These are phyloP conservation scores for Climacium dendroides DNA, from an alignment of 225 moss, liverwort and hornwort genomes.

Conservation along the genomic window DNA sequence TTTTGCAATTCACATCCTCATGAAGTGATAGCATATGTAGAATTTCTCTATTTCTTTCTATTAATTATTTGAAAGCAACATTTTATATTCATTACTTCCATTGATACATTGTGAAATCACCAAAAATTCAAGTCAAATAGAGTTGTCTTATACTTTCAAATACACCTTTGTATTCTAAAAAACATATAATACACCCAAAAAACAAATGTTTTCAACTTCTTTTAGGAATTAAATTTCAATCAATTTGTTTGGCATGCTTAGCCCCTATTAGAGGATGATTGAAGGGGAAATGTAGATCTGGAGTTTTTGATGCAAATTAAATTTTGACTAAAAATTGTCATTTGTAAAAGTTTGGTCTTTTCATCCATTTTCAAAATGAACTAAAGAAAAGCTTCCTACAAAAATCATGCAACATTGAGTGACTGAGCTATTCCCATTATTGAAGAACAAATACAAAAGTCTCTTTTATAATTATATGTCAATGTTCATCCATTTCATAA, in stretches of 20 bases:
- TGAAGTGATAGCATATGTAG: neutral
- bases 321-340: fast-evolving
- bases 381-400: fast-evolving
- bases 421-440: neutral
- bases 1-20: neutral
- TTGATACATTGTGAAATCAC: neutral
- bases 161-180: neutral
- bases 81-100: neutral
- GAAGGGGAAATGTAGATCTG: fast-evolving
- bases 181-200: neutral
- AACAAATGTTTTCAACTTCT: neutral
- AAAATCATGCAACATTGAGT: neutral
- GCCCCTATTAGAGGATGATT: neutral
- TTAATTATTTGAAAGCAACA: neutral
- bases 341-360: neutral
- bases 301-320: neutral
- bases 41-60: neutral
- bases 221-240: neutral
- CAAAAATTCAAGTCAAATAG: fast-evolving
- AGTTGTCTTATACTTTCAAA: neutral
- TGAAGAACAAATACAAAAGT: fast-evolving
- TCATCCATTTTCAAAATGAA: neutral
- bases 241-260: neutral
- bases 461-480: neutral
- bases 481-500: neutral